Percentiles rank a stretch among this genome's conserved stretches.
These are phyloP conservation scores for Capronia americana DNA, from an alignment of 2,329 filamentous ascomycete species.

Conservation along the genomic window DNA sequence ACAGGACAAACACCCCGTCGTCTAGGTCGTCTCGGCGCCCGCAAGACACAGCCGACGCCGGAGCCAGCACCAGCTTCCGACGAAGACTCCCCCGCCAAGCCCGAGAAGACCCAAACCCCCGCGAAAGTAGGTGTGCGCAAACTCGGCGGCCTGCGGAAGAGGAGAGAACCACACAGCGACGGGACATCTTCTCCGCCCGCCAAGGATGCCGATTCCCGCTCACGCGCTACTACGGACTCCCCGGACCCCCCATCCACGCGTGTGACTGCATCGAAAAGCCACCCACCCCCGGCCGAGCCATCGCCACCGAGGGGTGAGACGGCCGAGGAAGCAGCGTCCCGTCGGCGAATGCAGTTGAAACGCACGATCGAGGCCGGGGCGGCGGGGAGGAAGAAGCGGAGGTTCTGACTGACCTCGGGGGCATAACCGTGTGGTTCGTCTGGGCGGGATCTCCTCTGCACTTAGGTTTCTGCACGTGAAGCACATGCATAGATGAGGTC, in stretches of 20 bases:
- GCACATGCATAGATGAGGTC: too few species aligned
- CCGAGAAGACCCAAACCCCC: background rate
- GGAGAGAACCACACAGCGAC: slow-evolving; percentile 10
- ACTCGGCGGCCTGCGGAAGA: slow-evolving; percentile 10
- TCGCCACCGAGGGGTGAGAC: slow-evolving; percentile 46
- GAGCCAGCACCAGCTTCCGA: background rate
- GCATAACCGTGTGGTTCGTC: too few species aligned
- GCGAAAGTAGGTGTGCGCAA: background rate
- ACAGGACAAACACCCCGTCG: background rate
- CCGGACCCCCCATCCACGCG: background rate
- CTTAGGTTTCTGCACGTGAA: too few species aligned
- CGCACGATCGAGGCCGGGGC: slow-evolving; percentile 58
- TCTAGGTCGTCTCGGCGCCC: slow-evolving; percentile 16
- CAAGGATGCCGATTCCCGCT: slow-evolving; percentile 13
- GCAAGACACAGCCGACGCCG: slow-evolving; percentile 10
- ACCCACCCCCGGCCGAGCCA: slow-evolving; percentile 19
- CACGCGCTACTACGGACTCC: slow-evolving; percentile 16
- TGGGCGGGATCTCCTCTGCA: too few species aligned
- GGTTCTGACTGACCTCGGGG: slow-evolving; percentile 50
- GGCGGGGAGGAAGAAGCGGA: slow-evolving; percentile 63
- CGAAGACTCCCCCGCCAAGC: background rate
- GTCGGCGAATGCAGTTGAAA: slow-evolving; percentile 64
- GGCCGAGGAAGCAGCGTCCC: slow-evolving; percentile 60
- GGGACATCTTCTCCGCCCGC: slow-evolving; percentile 32
- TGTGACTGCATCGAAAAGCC: background rate